Evolutionary conservation across 345 rosid species (phyloP).

Genomic region (Eucalyptus sp.): DNA sequence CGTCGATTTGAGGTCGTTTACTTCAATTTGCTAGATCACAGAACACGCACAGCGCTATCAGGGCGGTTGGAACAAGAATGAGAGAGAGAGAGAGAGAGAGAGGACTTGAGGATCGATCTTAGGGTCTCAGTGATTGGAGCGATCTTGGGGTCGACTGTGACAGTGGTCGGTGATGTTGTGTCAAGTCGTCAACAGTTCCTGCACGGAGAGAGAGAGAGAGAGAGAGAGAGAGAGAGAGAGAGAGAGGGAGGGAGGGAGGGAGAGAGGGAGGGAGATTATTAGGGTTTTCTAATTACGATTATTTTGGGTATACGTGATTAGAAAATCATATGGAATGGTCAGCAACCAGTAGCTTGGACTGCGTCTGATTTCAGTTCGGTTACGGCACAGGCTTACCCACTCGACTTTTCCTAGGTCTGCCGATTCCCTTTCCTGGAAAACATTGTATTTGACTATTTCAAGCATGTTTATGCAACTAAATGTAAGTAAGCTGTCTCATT

Average conservation of each 20-base stretch:
- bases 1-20: not conserved
- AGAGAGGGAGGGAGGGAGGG: not conserved
- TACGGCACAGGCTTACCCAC: not conserved
- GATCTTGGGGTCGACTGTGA: not conserved
- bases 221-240: not conserved
- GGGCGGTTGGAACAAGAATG: not conserved
- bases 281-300: not conserved
- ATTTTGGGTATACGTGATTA: not conserved
- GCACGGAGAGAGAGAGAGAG: not conserved
- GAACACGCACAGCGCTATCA: not conserved
- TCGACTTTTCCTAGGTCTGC: not conserved
- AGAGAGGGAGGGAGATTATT: not conserved
- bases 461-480: not conserved
- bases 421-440: not conserved
- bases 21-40: not conserved
- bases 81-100: not conserved
- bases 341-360: not conserved
- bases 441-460: not conserved
- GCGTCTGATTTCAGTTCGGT: not conserved
- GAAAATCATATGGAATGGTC: not conserved
- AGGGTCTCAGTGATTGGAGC: not conserved
- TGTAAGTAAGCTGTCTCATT: not conserved
- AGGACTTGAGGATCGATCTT: not conserved
- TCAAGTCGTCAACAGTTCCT: not conserved
- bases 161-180: not conserved